Evolutionary conservation across 352 stramenopile genomes (phyloP).

Genomic region (Pythium aristosporum): DNA sequence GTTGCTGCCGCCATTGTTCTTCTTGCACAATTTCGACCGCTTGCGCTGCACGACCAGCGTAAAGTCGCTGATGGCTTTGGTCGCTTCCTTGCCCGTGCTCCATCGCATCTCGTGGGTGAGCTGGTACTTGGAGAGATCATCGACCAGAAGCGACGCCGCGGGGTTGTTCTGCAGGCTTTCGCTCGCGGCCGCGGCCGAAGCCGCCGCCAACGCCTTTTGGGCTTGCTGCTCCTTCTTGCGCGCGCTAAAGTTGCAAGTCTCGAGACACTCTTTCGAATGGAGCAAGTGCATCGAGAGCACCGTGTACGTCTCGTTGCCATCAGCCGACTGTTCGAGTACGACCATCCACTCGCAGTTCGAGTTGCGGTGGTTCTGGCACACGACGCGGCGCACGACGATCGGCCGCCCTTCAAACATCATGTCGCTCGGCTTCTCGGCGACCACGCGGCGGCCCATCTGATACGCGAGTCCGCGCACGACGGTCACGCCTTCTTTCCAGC

Average conservation of each 20-base stretch:
- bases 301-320: constrained; percentile 42
- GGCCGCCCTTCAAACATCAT: constrained; percentile 43
- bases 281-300: constrained; percentile 56
- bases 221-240: constrained; percentile 46
- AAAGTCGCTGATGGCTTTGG: constrained; percentile 77
- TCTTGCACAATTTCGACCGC: constrained; percentile 75
- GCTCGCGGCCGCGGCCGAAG: constrained; percentile 3
- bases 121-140: constrained; percentile 66
- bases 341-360: constrained; percentile 71
- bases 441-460: constrained; percentile 53
- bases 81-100: constrained; percentile 74
- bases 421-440: constrained; percentile 49
- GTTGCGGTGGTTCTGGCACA: constrained; percentile 78
- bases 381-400: constrained; percentile 47
- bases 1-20: constrained; percentile 79
- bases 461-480: constrained; percentile 51
- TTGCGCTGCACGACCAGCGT: constrained; percentile 78
- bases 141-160: constrained; percentile 45
- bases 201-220: constrained; percentile 16
- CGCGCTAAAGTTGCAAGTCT: constrained; percentile 77
- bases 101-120: constrained; percentile 82
- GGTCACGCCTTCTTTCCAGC: constrained; percentile 60
- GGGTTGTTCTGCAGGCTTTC: constrained; percentile 23
- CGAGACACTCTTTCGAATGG: constrained; percentile 73
- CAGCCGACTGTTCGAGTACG: constrained; percentile 46